Conservation (phyloP, 1,284 basidiomycete species). For the Rhodotorula sp. region DNA sequence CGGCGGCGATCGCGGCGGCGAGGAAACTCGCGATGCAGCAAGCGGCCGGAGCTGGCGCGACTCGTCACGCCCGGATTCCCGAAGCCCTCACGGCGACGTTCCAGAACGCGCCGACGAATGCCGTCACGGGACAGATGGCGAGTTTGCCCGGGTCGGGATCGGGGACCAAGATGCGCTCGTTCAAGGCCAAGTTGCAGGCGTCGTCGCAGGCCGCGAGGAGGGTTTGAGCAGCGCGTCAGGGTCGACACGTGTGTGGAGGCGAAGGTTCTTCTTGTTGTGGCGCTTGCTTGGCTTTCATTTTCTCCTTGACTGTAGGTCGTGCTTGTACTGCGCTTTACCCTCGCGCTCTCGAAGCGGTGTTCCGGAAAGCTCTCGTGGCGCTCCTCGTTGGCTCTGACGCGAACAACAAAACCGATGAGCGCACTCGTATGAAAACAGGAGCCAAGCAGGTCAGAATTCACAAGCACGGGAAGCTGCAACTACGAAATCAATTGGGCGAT, state of each 20-base stretch:
- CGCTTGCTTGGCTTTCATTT: not conserved
- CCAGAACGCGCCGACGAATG: slow-evolving; percentile 25
- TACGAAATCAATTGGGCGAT: too few relatives aligned
- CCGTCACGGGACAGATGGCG: slow-evolving; percentile 3
- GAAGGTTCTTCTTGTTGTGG: not conserved
- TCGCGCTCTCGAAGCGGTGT: too few relatives aligned
- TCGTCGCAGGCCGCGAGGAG: slow-evolving; percentile 27
- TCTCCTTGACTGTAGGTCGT: not conserved
- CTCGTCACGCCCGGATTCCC: slow-evolving; percentile 35
- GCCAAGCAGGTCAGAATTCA: too few relatives aligned
- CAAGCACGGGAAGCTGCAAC: too few relatives aligned
- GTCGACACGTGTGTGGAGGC: not conserved
- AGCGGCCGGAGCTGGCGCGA: slow-evolving; percentile 2
- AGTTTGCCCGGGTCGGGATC: slow-evolving; percentile 18
- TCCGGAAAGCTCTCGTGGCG: too few relatives aligned
- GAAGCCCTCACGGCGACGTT: slow-evolving; percentile 34
- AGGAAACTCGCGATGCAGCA: not conserved
- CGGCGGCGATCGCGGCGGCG: not conserved
- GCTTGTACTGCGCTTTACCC: too few relatives aligned
- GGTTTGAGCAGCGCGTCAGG: not conserved
- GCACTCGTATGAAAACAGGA: too few relatives aligned
- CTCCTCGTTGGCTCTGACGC: too few relatives aligned
- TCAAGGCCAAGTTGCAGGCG: slow-evolving; percentile 37
- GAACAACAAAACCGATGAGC: too few relatives aligned
- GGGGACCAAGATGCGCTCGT: slow-evolving; percentile 35